Percentiles rank a stretch among this genome's conserved stretches.
phyloP scores from a whole-genome alignment of 495 filamentous ascomycete species.

The Haplographium delicatum region DNA sequence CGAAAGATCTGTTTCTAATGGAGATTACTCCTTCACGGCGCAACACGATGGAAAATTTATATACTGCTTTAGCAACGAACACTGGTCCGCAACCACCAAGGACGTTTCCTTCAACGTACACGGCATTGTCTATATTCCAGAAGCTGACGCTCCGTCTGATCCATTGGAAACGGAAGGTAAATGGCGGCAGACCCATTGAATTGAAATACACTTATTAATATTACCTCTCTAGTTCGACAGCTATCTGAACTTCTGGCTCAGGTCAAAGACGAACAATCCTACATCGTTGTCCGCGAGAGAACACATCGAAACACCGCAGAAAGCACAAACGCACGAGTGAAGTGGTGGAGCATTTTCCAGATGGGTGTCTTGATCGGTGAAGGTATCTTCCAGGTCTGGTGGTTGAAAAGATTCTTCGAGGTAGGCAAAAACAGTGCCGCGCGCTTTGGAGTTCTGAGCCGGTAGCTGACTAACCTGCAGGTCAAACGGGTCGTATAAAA shows the following conservation, averaged over 20 bases:
- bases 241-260: conserved; percentile 81
- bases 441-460: conserved; percentile 21
- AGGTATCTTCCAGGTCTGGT: conserved; percentile 98
- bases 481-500: conserved; percentile 30
- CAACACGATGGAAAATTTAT: conserved; percentile 78
- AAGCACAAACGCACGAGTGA: conserved; percentile 93
- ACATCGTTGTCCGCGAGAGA: conserved; percentile 91
- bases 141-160: conserved; percentile 76
- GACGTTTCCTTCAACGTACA: conserved; percentile 99
- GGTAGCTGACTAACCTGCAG: conserved; percentile 25
- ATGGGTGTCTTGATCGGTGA: conserved; percentile 83
- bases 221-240: conserved; percentile 57
- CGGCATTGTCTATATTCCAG: conserved; percentile 94
- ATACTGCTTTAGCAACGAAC: conserved; percentile 99
- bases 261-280: conserved; percentile 95
- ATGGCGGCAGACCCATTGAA: background rate
- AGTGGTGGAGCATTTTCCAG: conserved; percentile 99
- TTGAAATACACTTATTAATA: background rate
- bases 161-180: conserved; percentile 86
- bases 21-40: conserved; percentile 90
- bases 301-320: conserved; percentile 97
- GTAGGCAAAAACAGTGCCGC: conserved; percentile 42
- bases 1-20: conserved; percentile 74
- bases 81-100: conserved; percentile 86
- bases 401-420: conserved; percentile 98